Conservation (phyloP, 352 stramenopile species). For the Stephanocyclus meneghinianus region DNA sequence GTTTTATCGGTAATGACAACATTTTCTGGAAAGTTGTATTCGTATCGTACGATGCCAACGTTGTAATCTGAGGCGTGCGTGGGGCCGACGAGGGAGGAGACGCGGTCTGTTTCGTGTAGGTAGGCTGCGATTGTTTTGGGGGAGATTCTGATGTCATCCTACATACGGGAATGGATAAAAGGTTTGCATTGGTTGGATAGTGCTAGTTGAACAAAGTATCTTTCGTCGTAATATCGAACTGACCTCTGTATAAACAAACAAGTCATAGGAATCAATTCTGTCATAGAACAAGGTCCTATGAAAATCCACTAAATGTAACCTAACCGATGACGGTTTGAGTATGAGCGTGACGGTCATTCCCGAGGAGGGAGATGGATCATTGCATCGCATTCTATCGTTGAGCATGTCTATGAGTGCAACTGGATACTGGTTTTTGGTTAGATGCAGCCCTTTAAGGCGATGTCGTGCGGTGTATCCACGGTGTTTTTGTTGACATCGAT, state of each 20-base stretch:
- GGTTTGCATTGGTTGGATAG: not conserved
- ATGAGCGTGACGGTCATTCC: conserved; percentile 60
- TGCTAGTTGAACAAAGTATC: not conserved
- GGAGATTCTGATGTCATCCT: conserved; percentile 79
- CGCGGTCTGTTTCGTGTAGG: conserved; percentile 66
- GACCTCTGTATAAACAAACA: conserved; percentile 81
- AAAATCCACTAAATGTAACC: conserved; percentile 79
- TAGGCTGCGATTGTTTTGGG: conserved; percentile 74
- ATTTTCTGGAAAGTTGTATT: conserved; percentile 81
- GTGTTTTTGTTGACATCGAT: not conserved
- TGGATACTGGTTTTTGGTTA: conserved; percentile 52
- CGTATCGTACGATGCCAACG: conserved; percentile 80
- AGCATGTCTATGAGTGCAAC: conserved; percentile 78
- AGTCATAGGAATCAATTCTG: conserved; percentile 75
- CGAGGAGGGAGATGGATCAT: conserved; percentile 50
- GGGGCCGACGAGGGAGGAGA: conserved; percentile 56
- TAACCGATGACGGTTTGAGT: conserved; percentile 55
- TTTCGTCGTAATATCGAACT: not conserved
- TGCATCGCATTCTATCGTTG: conserved; percentile 70
- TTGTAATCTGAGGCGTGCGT: conserved; percentile 67
- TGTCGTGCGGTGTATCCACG: too few species aligned
- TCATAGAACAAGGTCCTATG: conserved; percentile 80
- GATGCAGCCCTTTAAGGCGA: too few species aligned
- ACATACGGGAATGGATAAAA: not conserved
- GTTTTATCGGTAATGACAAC: conserved; percentile 81